Evolutionary conservation across 768 basidiomycete genomes (phyloP).

Genomic region (Kwoniella heveanensis): DNA sequence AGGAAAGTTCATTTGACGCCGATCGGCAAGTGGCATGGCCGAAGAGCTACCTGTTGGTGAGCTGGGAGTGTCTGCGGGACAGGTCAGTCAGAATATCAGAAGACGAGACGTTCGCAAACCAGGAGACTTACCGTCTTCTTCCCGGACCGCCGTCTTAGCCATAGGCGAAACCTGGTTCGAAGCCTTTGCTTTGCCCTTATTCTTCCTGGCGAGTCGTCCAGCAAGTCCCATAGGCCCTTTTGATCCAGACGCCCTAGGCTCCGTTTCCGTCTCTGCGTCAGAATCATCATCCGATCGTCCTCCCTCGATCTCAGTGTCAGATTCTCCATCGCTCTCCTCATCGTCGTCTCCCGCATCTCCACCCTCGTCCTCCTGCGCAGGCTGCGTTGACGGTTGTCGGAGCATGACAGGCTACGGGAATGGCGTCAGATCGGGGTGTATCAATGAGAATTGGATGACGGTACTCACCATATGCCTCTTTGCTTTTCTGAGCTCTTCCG

Average conservation of each 20-base stretch:
- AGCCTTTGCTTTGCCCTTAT: constrained; percentile 30
- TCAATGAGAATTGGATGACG: neutral
- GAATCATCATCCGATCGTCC: constrained; percentile 41
- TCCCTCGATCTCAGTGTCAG: constrained; percentile 30
- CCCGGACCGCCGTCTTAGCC: constrained; percentile 31
- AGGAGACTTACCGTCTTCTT: constrained; percentile 39
- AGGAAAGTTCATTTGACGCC: constrained; percentile 28
- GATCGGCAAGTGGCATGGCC: constrained; percentile 17
- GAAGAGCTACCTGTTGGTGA: constrained; percentile 1
- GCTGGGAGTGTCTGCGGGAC: constrained; percentile 6
- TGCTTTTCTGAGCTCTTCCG: constrained; percentile 49
- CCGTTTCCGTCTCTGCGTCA: constrained; percentile 42
- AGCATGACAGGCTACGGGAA: constrained; percentile 53
- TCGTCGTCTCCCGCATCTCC: constrained; percentile 45
- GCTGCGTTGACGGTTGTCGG: constrained; percentile 47
- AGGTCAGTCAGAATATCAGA: neutral
- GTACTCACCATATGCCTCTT: constrained; percentile 51
- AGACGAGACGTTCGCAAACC: too few species aligned
- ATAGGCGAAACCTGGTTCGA: constrained; percentile 28
- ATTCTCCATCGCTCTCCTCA: constrained; percentile 38
- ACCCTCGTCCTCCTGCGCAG: constrained; percentile 27
- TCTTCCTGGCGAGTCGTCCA: constrained; percentile 21
- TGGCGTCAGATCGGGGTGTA: constrained; percentile 11
- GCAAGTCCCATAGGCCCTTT: constrained; percentile 31
- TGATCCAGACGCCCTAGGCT: constrained; percentile 21